Evolutionary conservation across 306 rosid genomes (phyloP).

Genomic region (Delonix regia): DNA sequence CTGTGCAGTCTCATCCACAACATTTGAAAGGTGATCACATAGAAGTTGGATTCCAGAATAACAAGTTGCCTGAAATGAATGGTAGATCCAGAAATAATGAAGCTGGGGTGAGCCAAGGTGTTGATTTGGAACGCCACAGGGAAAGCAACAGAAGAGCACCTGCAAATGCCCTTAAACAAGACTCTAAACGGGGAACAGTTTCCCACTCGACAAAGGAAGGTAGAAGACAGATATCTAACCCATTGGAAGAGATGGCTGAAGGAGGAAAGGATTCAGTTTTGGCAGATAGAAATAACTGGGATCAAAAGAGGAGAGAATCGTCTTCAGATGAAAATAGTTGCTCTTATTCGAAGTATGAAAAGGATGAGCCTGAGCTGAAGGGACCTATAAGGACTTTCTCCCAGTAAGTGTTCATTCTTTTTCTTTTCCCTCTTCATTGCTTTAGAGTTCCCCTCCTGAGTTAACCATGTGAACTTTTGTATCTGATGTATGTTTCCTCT

Average conservation of each 20-base stretch:
- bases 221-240: conserved; percentile 59
- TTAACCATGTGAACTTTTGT: conserved; percentile 36
- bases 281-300: conserved; percentile 72
- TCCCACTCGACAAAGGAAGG: conserved; percentile 57
- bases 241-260: conserved; percentile 57
- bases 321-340: conserved; percentile 98
- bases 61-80: conserved; percentile 56
- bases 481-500: conserved; percentile 34
- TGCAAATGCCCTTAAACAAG: conserved; percentile 52
- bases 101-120: conserved; percentile 52
- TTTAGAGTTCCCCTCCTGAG: conserved; percentile 6
- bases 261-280: conserved; percentile 60
- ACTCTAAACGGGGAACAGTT: conserved; percentile 51
- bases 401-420: conserved; percentile 66
- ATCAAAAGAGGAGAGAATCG: conserved; percentile 87
- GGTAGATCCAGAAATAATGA: conserved; percentile 62
- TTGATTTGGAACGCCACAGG: conserved; percentile 61
- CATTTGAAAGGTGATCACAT: conserved; percentile 55
- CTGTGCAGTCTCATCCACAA: conserved; percentile 59
- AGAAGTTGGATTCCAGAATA: conserved; percentile 54
- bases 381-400: conserved; percentile 74
- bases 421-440: conserved; percentile 14
- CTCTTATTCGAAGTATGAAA: conserved; percentile 90
- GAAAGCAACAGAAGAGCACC: conserved; percentile 73
- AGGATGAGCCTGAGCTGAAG: conserved; percentile 86